phyloP scores from a whole-genome alignment of 805 yeast species.

The Scheffersomyces ergatensis region DNA sequence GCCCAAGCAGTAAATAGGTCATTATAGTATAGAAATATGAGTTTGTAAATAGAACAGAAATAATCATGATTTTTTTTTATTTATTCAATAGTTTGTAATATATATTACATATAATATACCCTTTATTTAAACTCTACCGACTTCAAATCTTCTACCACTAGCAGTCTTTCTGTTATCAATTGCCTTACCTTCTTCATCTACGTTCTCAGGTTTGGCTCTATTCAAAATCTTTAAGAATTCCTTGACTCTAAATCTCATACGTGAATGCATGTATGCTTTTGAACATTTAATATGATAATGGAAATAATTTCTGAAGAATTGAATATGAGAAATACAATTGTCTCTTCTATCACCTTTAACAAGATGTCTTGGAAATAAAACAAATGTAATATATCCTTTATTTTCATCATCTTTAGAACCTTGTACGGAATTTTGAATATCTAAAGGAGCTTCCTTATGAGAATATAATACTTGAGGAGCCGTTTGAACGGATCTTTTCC shows the following conservation, averaged over 20 bases:
- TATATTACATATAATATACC: background rate
- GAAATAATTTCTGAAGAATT: constrained; percentile 92
- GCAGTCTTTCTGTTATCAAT: constrained; percentile 63
- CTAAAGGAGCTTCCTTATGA: constrained; percentile 90
- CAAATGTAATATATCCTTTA: constrained; percentile 60
- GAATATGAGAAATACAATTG: constrained; percentile 86
- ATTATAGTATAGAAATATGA: background rate
- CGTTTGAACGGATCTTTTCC: constrained; percentile 92
- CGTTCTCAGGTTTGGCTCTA: constrained; percentile 93
- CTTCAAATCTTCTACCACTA: constrained; percentile 64
- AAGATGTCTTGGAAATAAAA: constrained; percentile 79
- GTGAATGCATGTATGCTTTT: constrained; percentile 95
- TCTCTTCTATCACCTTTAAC: constrained; percentile 65
- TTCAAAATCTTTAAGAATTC: constrained; percentile 93
- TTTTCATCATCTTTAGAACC: constrained; percentile 40
- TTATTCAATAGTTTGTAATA: too few relatives aligned
- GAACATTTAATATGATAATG: constrained; percentile 98
- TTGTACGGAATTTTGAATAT: constrained; percentile 39
- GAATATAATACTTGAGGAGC: constrained; percentile 97
- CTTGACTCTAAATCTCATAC: constrained; percentile 95
- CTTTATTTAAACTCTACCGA: constrained; percentile 10
- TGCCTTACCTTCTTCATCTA: constrained; percentile 59
- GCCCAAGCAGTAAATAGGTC: constrained; percentile 41
- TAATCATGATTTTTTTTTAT: too few relatives aligned
- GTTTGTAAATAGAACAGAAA: too few relatives aligned